Percentiles rank a stretch among this genome's conserved stretches.
phyloP scores from a whole-genome alignment of 2,329 filamentous ascomycete species.

The Akanthomyces uredinophilus region DNA sequence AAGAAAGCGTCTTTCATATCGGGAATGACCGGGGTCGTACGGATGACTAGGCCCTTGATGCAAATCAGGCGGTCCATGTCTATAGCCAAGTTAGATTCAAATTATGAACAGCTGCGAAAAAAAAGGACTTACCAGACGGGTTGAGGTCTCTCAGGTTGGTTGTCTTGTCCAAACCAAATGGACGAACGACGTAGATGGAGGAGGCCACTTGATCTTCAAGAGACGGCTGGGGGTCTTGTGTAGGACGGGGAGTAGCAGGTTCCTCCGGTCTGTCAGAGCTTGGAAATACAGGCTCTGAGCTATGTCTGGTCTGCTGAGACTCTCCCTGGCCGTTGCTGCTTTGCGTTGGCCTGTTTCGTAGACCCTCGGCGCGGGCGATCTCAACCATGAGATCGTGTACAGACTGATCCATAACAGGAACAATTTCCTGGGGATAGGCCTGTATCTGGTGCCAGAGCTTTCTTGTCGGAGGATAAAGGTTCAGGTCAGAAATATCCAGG shows the following conservation, averaged over 20 bases:
- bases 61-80: constrained; percentile 96
- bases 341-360: constrained; percentile 59
- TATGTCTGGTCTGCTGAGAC: constrained; percentile 46
- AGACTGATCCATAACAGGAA: constrained; percentile 92
- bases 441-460: constrained; percentile 96
- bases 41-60: constrained; percentile 93
- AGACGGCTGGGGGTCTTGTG: constrained; percentile 46
- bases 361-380: constrained; percentile 74
- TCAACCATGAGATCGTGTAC: constrained; percentile 93
- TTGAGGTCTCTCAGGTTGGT: constrained; percentile 94
- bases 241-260: constrained; percentile 32
- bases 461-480: constrained; percentile 83
- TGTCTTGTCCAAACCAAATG: constrained; percentile 79
- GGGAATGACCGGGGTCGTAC: constrained; percentile 91
- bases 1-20: constrained; percentile 99
- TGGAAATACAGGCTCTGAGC: constrained; percentile 71
- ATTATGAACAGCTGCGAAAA: neutral
- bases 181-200: constrained; percentile 77
- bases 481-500: constrained; percentile 81
- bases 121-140: constrained; percentile 57
- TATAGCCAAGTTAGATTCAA: constrained; percentile 23
- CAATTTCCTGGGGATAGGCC: constrained; percentile 91
- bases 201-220: constrained; percentile 78
- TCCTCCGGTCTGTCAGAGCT: constrained; percentile 68
- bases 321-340: constrained; percentile 45